Percentiles rank a stretch among this genome's conserved stretches.
Conservation (phyloP, 495 filamentous ascomycete species). For the Penicillium simplicissimum region DNA sequence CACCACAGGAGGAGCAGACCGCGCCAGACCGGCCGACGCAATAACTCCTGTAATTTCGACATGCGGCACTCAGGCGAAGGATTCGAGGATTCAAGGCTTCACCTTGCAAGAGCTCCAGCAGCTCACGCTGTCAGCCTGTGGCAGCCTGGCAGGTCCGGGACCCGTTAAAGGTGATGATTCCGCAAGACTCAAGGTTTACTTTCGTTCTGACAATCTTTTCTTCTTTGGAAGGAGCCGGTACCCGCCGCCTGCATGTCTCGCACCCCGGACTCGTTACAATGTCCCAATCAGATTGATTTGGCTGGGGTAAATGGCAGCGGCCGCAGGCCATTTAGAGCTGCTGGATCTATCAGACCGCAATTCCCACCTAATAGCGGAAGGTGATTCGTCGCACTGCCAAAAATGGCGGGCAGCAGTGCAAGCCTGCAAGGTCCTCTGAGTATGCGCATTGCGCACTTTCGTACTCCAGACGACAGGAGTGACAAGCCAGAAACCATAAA, state of each 20-base stretch:
- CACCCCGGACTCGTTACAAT: neutral
- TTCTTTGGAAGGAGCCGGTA: neutral
- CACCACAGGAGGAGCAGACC: slow-evolving; percentile 3
- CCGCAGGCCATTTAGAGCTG: slow-evolving; percentile 20
- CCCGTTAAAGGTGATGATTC: neutral
- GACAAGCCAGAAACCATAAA: too few species aligned
- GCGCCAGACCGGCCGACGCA: neutral
- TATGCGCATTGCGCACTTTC: too few species aligned
- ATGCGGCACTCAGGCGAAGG: neutral
- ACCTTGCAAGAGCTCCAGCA: neutral
- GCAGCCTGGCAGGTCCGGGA: too few species aligned
- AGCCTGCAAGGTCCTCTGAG: neutral
- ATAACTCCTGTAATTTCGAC: neutral
- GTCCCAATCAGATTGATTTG: neutral
- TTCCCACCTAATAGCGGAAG: neutral
- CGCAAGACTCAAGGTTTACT: neutral
- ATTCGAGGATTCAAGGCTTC: neutral
- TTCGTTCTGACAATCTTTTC: neutral
- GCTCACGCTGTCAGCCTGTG: neutral
- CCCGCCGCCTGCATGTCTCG: neutral
- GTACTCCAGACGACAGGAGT: too few species aligned
- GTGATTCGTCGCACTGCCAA: slow-evolving; percentile 21
- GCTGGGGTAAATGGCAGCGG: slow-evolving; percentile 1
- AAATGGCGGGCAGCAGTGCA: slow-evolving; percentile 8
- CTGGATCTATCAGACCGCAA: slow-evolving; percentile 31